Base-by-base conservation (phyloP, 345 rosid genomes). In the Geranium rotundifolium region DNA sequence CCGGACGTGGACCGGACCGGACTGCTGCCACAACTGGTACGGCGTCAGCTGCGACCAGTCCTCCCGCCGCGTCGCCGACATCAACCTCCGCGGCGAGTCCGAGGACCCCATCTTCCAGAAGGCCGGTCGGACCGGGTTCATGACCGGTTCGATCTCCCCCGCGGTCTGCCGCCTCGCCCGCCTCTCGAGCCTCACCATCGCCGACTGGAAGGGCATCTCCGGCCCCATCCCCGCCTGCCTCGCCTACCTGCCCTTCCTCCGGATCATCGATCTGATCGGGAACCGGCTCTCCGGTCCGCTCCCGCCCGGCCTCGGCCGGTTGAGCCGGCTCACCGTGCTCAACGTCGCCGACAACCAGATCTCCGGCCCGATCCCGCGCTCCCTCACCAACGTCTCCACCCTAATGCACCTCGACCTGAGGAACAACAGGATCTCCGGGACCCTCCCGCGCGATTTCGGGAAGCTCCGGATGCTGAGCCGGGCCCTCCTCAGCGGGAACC, bases 171-270 rank as follows among this genome's bases (percentile, higher is more conserved):
- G 70, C 58, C 83, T 89, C 19, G 3, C 79, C 19, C 72, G 83
- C 31, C 96, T 91, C 63, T 83, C 95, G 59, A 77, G 82, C 59
- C 61, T 88, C 63, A 88, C 77, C 4, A 71, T 91, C 31, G 91
- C 97, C 23, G 95, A 91, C 49, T 91, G 96, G 98, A 89, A 91
- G 74, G 98, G 92, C 2, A 89, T 91, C 64, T 54, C 89, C 31
- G 95, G 98, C 14, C 80, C 75, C 64, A 89, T 91, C 58, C 98
- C 98, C 0, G 65, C 69, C 5, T 91, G 98, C 58, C 63, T 89
- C 16, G 67, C 85, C 7, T 65, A 76, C 0, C 70, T 91, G 10
- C 85, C 95, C 9, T 89, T 83, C 56, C 86, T 91, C 55, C 80
- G 96, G 15, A 74, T 86, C 7, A 39, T 91, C 7, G 98, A 91